Evolutionary conservation across 1,284 basidiomycete species (phyloP), one percentile per base, ranked within the genome.

Genomic region (Hymenochaete sp.): DNA sequence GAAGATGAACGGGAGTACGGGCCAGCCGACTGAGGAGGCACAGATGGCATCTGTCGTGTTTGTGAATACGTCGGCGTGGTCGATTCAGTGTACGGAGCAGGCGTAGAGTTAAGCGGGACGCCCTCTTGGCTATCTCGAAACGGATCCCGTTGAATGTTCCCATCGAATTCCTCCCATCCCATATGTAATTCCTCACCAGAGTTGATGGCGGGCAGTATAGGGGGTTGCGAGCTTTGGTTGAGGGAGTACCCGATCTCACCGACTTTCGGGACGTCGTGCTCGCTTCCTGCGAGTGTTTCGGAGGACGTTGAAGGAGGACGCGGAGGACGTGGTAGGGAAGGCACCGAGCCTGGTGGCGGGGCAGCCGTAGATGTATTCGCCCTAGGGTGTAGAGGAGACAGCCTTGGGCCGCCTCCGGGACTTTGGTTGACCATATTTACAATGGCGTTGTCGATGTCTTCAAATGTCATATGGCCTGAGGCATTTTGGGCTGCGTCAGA

Each of bases 171-270:
- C 3, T 59, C 59, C 58, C 59, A 62, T 21, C 55, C 41, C 14
- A 28, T 43, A n/a, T n/a, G n/a, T 18, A 63, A 47, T 9, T 60
- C 61, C 46, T 64, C 60, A 7, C 63, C 64, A 26, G 63, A 62
- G 47, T 57, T 59, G 32, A 66, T 65, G 1, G 59, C 57, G 8
- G 59, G 59, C 5, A 60, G 47, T 4, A 47, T 19, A n/a, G 49
- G 49, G 6, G 49, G 45, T 6, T 36, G 39, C 28, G 36, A 26
- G n/a, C 21, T 24, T 13, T 42, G 38, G 29, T 21, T 33, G 10
- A 24, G 7, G 21, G n/a, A 19, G 18, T 38, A 5, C 28, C 31
- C 13, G 35, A 14, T 11, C 32, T 26, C 33, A 35, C 18, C 13
- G n/a, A 11, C 45, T 22, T 37, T 31, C 25, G 28, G 27, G 19